Evolutionary conservation across 2,329 filamentous ascomycete species (phyloP).

Genomic region (Ampelomyces quisqualis): DNA sequence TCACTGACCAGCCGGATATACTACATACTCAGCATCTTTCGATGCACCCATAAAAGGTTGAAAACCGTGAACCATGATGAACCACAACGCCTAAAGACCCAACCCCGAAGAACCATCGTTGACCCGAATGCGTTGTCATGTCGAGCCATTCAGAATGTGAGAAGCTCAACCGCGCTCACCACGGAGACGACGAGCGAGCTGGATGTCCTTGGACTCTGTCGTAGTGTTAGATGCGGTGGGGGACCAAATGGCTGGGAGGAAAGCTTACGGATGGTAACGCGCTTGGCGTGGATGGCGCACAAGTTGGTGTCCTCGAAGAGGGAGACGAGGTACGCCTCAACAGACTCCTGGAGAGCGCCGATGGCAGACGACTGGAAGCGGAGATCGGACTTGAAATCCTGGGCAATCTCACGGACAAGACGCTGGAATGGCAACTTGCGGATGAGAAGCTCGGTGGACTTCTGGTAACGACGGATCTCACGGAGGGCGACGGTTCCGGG

Average conservation of each 20-base stretch:
- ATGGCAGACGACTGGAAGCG: conserved; percentile 98
- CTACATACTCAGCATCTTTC: conserved; percentile 42
- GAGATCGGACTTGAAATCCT: conserved; percentile 66
- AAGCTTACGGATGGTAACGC: conserved; percentile 76
- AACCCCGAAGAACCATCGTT: conserved; percentile 31
- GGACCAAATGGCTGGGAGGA: background rate
- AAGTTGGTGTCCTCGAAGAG: conserved; percentile 98
- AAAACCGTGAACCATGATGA: conserved; percentile 41
- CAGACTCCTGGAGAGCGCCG: conserved; percentile 94
- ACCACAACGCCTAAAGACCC: conserved; percentile 39
- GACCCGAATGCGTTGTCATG: conserved; percentile 29
- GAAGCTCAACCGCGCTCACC: conserved; percentile 54
- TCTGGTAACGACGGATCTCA: conserved; percentile 90
- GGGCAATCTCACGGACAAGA: conserved; percentile 75
- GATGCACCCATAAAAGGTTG: conserved; percentile 41
- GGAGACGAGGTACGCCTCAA: conserved; percentile 97
- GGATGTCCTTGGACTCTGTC: conserved; percentile 91
- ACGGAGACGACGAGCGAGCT: conserved; percentile 68
- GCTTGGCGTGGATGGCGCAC: conserved; percentile 98
- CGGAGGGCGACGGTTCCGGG: conserved; percentile 75
- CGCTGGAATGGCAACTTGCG: conserved; percentile 78
- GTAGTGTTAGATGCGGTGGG: conserved; percentile 19
- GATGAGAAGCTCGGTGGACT: conserved; percentile 82
- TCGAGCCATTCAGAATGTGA: conserved; percentile 24
- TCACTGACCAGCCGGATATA: conserved; percentile 44